Percentiles rank a stretch among this genome's conserved stretches.
Evolutionary conservation across 306 rosid genomes (phyloP).

Genomic region (Dalbergia oliveri): DNA sequence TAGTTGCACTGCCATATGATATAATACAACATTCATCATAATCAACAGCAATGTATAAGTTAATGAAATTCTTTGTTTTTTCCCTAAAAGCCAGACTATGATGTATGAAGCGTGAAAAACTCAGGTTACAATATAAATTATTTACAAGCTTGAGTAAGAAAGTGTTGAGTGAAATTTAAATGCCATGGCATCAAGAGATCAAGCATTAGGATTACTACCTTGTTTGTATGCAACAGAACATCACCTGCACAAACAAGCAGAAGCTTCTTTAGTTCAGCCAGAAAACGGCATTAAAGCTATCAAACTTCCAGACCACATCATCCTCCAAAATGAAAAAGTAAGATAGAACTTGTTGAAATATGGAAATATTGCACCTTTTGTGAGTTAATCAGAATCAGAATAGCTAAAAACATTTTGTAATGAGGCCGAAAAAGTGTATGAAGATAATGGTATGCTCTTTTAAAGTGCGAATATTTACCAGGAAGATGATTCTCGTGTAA

Average conservation of each 20-base stretch:
- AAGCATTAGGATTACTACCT: slow-evolving; percentile 61
- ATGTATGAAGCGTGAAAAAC: slow-evolving; percentile 18
- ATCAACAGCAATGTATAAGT: slow-evolving; percentile 5
- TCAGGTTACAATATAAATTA: slow-evolving; percentile 21
- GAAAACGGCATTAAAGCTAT: slow-evolving; percentile 28
- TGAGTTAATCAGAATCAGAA: slow-evolving; percentile 27
- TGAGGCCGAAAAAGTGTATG: slow-evolving; percentile 10
- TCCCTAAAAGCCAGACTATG: slow-evolving; percentile 24
- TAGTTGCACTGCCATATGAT: background rate
- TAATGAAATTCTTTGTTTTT: slow-evolving; percentile 12
- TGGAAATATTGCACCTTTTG: slow-evolving; percentile 16
- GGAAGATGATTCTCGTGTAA: slow-evolving; percentile 60
- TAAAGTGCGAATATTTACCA: slow-evolving; percentile 56
- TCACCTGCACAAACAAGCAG: slow-evolving; percentile 63
- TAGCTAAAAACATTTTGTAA: background rate
- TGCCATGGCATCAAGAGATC: slow-evolving; percentile 31
- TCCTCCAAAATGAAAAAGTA: slow-evolving; percentile 27
- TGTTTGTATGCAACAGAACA: slow-evolving; percentile 50
- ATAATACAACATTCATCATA: background rate
- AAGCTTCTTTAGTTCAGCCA: slow-evolving; percentile 46
- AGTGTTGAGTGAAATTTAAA: slow-evolving; percentile 4
- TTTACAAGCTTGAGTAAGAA: slow-evolving; percentile 41
- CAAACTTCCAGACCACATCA: slow-evolving; percentile 33
- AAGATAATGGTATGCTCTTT: slow-evolving; percentile 12
- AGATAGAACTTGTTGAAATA: slow-evolving; percentile 28